A percentile compares a stretch with the other conserved stretches of the same genome.
These are phyloP conservation scores for Eucommia ulmoides DNA, from an alignment of 257 asterid genomes.

Conservation along the genomic window DNA sequence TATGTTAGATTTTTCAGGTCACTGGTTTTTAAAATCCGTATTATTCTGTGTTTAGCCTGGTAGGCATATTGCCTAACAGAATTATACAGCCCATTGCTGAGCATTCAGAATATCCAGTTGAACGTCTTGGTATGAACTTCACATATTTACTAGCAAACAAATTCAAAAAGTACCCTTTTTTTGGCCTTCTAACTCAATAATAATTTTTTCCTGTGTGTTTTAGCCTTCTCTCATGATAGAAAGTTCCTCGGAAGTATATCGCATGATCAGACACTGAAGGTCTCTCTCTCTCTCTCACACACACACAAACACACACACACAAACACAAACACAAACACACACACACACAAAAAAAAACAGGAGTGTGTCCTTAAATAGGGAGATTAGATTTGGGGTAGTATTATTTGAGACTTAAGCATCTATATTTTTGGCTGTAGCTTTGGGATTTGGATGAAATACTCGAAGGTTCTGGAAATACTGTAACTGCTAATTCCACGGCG, in stretches of 20 bases:
- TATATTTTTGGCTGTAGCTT: too few relatives aligned
- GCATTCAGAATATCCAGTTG: slow-evolving; percentile 81
- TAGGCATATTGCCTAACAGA: slow-evolving; percentile 81
- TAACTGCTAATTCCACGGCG: background rate
- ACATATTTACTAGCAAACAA: background rate
- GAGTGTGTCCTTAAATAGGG: too few relatives aligned
- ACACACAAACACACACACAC: too few relatives aligned
- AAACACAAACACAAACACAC: too few relatives aligned
- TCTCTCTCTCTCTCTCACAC: slow-evolving; percentile 9
- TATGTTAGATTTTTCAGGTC: slow-evolving; percentile 1
- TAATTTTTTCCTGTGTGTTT: slow-evolving; percentile 9
- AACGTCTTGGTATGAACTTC: slow-evolving; percentile 66
- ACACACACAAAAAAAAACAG: too few relatives aligned
- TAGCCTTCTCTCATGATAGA: slow-evolving; percentile 84
- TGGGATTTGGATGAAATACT: slow-evolving; percentile 2
- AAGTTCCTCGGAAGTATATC: slow-evolving; percentile 90
- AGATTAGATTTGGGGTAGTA: too few relatives aligned
- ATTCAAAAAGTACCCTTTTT: background rate
- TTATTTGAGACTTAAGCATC: too few relatives aligned
- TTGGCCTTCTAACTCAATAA: background rate
- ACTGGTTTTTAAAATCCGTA: slow-evolving; percentile 6
- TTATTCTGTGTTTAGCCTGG: slow-evolving; percentile 41
- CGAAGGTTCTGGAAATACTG: background rate
- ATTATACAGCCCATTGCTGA: slow-evolving; percentile 86
- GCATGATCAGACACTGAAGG: slow-evolving; percentile 75